Evolutionary conservation across 768 basidiomycete species (phyloP), one percentile per base, ranked within the genome.

Genomic region (Amanita pseudoporphyria): DNA sequence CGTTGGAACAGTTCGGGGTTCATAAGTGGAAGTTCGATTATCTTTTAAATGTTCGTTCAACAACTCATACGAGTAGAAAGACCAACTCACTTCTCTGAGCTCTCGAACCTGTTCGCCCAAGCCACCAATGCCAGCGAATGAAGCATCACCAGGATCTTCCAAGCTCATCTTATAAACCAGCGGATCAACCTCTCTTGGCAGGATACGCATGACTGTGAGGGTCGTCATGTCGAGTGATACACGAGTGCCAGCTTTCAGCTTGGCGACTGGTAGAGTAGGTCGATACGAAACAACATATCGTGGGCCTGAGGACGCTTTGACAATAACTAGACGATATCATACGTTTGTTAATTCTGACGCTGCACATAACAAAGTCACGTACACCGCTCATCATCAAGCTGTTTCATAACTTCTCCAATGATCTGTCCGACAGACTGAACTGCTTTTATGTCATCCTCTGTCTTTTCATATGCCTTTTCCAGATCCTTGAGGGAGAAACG

Each of bases 201-300:
- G 73, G 46, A 98, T 95, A 32, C 96, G 88, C 93, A 99, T 98
- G 61, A 99, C 91, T 5, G 96, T 99, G 28, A 98, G 72, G 2
- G 96, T 98, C 3, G 96, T 99, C 96, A 99, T 98, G 65, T 99
- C 96, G 28, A 99, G 80, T 49, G 93, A 94, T 51, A 99, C 96
- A 55, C 96, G 88, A 3, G 90, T 90, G 44, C 92, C 92, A 4
- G 87, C 67, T 67, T 98, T 96, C 52, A 99, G 84, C 68, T 98
- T 90, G 24, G 79, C 74, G 40, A 82, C 83, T n/a, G 93, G 90
- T 40, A 98, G 77, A 10, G 93, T 81, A 6, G 92, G 93, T 38
- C 96, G 82, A 65, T 90, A 98, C 1, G 95, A 97, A 12, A 99
- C 96, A 26, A 98, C 95, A 63, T 99, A 99, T 58, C 96, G 87